phyloP scores from a whole-genome alignment of 2,329 filamentous ascomycete species.

The Beauveria scarabaeidicola region DNA sequence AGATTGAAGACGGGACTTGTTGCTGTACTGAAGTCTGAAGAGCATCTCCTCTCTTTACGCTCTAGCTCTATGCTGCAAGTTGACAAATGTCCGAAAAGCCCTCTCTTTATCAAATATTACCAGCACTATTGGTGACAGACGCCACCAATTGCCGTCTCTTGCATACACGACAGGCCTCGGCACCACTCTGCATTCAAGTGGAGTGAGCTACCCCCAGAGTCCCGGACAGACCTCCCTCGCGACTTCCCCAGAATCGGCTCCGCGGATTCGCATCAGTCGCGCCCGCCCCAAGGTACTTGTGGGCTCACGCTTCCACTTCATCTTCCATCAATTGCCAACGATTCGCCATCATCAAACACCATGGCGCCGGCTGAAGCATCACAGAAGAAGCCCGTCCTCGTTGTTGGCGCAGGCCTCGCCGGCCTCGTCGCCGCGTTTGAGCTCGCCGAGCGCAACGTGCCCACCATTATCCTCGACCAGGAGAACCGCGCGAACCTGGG shows the following conservation, averaged over 20 bases:
- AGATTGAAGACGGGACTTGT: constrained; percentile 3
- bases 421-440: constrained; percentile 53
- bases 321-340: background rate
- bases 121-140: background rate
- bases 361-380: constrained; percentile 3
- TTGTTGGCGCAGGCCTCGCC: constrained; percentile 48
- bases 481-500: constrained; percentile 48
- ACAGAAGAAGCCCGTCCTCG: constrained; percentile 36
- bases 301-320: background rate
- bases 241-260: constrained; percentile 3
- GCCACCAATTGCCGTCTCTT: background rate
- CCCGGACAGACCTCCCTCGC: no score
- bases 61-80: background rate
- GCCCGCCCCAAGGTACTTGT: no score
- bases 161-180: background rate
- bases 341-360: background rate
- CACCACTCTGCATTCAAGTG: background rate
- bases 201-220: constrained; percentile 1
- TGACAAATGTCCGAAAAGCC: background rate
- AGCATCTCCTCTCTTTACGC: background rate
- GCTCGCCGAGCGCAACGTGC: constrained; percentile 41
- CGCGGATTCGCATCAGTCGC: background rate
- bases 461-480: constrained; percentile 47
- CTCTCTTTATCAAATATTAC: background rate
- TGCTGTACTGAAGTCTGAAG: background rate